Percentiles rank a stretch among this genome's conserved stretches.
These are phyloP conservation scores for Linum usitatissimum DNA, from an alignment of 345 rosid genomes.

Conservation along the genomic window DNA sequence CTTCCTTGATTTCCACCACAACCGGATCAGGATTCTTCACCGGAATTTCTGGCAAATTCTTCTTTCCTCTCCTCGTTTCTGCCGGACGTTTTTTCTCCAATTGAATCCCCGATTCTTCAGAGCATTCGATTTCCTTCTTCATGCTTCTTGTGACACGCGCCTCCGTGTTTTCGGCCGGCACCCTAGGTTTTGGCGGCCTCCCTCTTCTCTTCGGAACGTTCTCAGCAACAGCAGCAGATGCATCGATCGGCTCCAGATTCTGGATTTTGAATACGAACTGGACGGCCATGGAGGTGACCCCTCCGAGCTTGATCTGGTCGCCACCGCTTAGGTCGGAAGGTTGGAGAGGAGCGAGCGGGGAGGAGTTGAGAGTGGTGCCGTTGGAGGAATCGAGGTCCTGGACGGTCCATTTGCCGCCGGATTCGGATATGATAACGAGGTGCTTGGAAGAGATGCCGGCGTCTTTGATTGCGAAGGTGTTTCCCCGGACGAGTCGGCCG, in stretches of 20 bases:
- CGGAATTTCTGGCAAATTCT: slow-evolving; percentile 2
- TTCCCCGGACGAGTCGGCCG: slow-evolving; percentile 71
- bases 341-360: slow-evolving; percentile 25
- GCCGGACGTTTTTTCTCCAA: slow-evolving; percentile 11
- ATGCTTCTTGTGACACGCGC: slow-evolving; percentile 15
- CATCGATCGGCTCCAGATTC: neutral
- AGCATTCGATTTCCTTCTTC: slow-evolving; percentile 7
- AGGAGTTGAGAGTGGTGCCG: slow-evolving; percentile 56
- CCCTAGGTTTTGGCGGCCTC: slow-evolving; percentile 23
- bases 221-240: slow-evolving; percentile 22
- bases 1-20: neutral
- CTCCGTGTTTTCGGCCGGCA: slow-evolving; percentile 1
- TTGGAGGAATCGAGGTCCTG: slow-evolving; percentile 75
- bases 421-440: slow-evolving; percentile 39
- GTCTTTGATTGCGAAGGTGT: slow-evolving; percentile 54
- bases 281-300: slow-evolving; percentile 44
- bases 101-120: slow-evolving; percentile 16
- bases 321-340: slow-evolving; percentile 42
- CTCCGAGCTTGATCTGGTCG: slow-evolving; percentile 70
- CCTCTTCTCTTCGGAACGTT: slow-evolving; percentile 15
- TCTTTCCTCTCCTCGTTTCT: slow-evolving; percentile 8
- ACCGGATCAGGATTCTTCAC: too few relatives aligned
- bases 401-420: slow-evolving; percentile 55
- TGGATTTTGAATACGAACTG: slow-evolving; percentile 17
- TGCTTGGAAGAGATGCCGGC: slow-evolving; percentile 76